Base-by-base conservation (phyloP, 2,329 filamentous ascomycete genomes). In the Curvularia sp. region DNA sequence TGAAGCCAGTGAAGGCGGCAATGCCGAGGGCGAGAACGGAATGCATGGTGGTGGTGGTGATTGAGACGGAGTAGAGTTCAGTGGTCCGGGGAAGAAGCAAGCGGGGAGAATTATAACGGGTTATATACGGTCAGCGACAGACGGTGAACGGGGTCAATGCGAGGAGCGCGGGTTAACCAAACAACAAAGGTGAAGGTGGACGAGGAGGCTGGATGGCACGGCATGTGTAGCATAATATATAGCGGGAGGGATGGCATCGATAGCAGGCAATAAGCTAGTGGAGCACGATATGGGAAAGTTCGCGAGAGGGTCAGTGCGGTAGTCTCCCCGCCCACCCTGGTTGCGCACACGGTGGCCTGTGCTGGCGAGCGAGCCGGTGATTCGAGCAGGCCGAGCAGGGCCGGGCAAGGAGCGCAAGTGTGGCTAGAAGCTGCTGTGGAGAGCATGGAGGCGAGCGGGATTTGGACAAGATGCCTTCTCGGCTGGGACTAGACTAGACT, bases 21-120 rank as follows among this genome's bases (percentile, higher is more conserved):
- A 78, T 48, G 66, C 83, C 74, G 63, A 86, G 83, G 77, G 88
- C 68, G 64, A 85, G 65, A 59, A 82, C 77, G 68, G 75, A 74
- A 73, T 74, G 80, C 80, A 82, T 83, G 52, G 36, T 78, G 74
- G 52, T 51, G 56, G 10, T 15, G 46, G 45, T 49, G 46, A 49
- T 45, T 19, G 38, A 42, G 57, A n/a, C 36, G 27, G 18, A 38
- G 52, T 39, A 49, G 54, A 59, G 41, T 48, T 59, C 50, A 39
- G 41, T 47, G 32, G 53, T 34, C 7, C 13, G 28, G 34, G 46
- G 27, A 32, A 52, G 12, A 25, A 27, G 21, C 23, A 25, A n/a
- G 6, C n/a, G 23, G 53, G n/a, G 10, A 53, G 60, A 59, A 64
- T 64, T 66, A 64, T 48, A 64, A 63, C 46, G 13, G n/a, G 39